These are phyloP conservation scores for Naganishia antarctica DNA, from an alignment of 768 basidiomycete genomes.

Conservation along the genomic window DNA sequence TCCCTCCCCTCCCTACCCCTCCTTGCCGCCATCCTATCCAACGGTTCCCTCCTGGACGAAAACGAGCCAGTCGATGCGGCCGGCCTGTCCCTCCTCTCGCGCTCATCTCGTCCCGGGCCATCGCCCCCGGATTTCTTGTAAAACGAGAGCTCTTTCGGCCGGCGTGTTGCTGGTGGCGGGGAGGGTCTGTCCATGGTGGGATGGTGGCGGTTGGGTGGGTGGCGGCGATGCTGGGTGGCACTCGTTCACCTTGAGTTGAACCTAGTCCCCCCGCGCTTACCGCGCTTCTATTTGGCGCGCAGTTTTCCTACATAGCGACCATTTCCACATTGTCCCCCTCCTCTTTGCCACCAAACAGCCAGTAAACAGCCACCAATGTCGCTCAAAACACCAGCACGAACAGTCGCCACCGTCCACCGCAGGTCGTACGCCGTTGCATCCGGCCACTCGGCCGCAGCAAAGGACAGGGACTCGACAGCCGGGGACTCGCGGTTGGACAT, in stretches of 20 bases:
- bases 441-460: conserved; percentile 3
- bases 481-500: conserved; percentile 51
- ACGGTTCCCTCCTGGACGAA: conserved; percentile 38
- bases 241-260: background rate
- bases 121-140: conserved; percentile 48
- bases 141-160: conserved; percentile 47
- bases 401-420: background rate
- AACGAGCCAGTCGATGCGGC: conserved; percentile 31
- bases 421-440: conserved; percentile 23
- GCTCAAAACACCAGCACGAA: background rate
- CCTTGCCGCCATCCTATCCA: conserved; percentile 33
- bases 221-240: background rate
- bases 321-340: too few relatives aligned
- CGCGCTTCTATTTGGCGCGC: too few relatives aligned
- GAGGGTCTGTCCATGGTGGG: conserved; percentile 26
- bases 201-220: background rate
- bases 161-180: conserved; percentile 29
- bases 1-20: too few relatives aligned
- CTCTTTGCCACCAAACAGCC: background rate
- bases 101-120: conserved; percentile 7
- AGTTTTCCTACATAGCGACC: too few relatives aligned
- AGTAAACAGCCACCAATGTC: background rate
- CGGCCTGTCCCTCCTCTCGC: background rate
- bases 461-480: conserved; percentile 27
- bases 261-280: too few relatives aligned